Percentiles rank a stretch among this genome's conserved stretches.
These are phyloP conservation scores for Backusella tuberculispora DNA, from an alignment of 192 early-diverging fungal species.

Conservation along the genomic window DNA sequence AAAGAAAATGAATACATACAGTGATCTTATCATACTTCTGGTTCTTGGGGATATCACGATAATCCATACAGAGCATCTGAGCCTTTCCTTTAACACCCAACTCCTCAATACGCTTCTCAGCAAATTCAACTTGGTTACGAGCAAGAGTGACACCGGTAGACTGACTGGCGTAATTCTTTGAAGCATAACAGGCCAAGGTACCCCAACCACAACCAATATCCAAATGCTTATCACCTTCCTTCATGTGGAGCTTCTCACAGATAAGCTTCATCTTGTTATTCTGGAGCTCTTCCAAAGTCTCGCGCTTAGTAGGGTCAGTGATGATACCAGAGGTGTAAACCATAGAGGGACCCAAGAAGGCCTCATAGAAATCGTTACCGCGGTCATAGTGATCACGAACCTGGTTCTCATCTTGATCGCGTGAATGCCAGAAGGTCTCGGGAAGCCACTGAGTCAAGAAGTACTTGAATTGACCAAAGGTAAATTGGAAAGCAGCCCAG, in stretches of 20 bases:
- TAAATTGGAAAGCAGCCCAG: slow-evolving; percentile 90
- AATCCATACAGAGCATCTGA: slow-evolving; percentile 91
- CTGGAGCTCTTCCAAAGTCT: slow-evolving; percentile 93
- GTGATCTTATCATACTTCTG: slow-evolving; percentile 96
- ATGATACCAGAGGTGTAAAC: slow-evolving; percentile 96
- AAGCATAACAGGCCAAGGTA: slow-evolving; percentile 85
- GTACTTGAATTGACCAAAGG: slow-evolving; percentile 85
- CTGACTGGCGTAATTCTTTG: slow-evolving; percentile 87
- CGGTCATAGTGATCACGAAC: slow-evolving; percentile 98
- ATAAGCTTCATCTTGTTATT: slow-evolving; percentile 95
- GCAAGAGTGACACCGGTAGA: slow-evolving; percentile 95
- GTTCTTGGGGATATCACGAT: slow-evolving; percentile 91
- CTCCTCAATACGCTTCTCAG: slow-evolving; percentile 80
- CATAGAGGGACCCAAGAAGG: slow-evolving; percentile 94
- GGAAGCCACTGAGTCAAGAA: slow-evolving; percentile 97
- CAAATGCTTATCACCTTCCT: slow-evolving; percentile 86
- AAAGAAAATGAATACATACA: slow-evolving; percentile 35
- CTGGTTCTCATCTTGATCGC: slow-evolving; percentile 97
- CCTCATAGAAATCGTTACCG: slow-evolving; percentile 97
- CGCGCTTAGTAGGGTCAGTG: slow-evolving; percentile 68
- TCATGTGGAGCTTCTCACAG: slow-evolving; percentile 82
- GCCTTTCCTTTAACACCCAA: slow-evolving; percentile 82
- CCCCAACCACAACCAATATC: slow-evolving; percentile 99
- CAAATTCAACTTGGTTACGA: slow-evolving; percentile 90
- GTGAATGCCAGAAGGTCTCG: slow-evolving; percentile 95